Conservation (phyloP, 2,329 filamentous ascomycete species). For the Sporothrix pallida region DNA sequence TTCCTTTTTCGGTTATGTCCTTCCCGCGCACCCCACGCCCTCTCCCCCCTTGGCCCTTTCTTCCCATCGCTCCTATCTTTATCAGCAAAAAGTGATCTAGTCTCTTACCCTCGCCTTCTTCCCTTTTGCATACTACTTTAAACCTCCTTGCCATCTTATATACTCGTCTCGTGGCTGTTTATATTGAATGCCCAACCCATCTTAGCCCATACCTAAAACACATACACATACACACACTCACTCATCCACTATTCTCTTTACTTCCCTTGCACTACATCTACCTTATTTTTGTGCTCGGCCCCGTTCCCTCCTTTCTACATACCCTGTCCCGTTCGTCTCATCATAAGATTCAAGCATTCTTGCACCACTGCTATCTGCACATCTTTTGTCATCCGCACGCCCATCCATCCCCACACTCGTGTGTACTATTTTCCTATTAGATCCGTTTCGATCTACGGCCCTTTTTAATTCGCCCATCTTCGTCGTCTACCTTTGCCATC, state of each 20-base stretch:
- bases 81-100: not conserved
- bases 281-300: not conserved
- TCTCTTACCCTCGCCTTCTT: slow-evolving; percentile 7
- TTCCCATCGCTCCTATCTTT: slow-evolving; percentile 21
- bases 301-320: not conserved
- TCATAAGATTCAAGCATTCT: slow-evolving; percentile 9
- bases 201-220: not conserved
- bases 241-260: not conserved
- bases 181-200: slow-evolving; percentile 9
- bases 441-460: not conserved
- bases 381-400: slow-evolving; percentile 28
- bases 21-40: slow-evolving; percentile 19
- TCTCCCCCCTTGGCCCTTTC: slow-evolving; percentile 7
- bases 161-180: slow-evolving; percentile 2
- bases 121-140: not conserved
- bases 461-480: not conserved
- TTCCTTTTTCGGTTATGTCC: slow-evolving; percentile 12
- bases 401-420: slow-evolving; percentile 23
- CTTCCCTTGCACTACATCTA: not conserved
- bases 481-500: not conserved
- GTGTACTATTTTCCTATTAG: slow-evolving; percentile 11
- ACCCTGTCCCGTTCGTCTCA: not conserved
- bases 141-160: not conserved
- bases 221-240: not conserved
- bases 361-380: not conserved